Evolutionary conservation across 345 rosid genomes (phyloP), one percentile per base, ranked within the genome.

Genomic region (Syzygium oleosum): DNA sequence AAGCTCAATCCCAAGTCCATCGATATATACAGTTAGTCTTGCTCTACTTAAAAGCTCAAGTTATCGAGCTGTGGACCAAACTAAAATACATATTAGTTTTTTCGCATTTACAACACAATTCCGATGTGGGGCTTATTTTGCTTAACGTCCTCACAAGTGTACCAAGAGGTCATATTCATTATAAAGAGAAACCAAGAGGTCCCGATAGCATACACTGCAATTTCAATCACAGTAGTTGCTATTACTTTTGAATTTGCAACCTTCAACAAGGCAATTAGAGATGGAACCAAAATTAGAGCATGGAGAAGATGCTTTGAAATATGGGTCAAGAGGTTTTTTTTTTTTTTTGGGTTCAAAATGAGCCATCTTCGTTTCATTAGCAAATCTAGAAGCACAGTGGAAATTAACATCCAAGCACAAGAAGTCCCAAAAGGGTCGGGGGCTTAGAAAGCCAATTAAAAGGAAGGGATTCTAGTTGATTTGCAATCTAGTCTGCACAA

Each of bases 41-140:
- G 6, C n/a, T n/a, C 14, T 61, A 12, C 1, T 61, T 0, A 61
- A 65, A 65, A 65, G 8, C 3, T 31, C 1, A 31, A 8, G 3
- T 31, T 0, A 31, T 16, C 9, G 0, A 3, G 1, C 31, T 31
- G 2, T 0, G 6, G 34, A 16, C 1, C 6, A 43, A 65, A 65
- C 4, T 65, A 65, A 31, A 3, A 61, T n/a, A n/a, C 6, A 5
- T n/a, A 14, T n/a, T 1, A 14, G 13, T 61, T 13, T 3, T 59
- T 12, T 59, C 12, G 0, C 3, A 5, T 59, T 43, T 43, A 43
- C 6, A 43, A 43, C 27, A 0, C 27, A 59, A 0, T 6, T 25
- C 0, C 10, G 5, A 12, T 7, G 6, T 3, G 73, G 10, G 8
- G 1, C 0, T 63, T 65, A 8, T 65, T 73, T 73, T 1, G 49